A percentile compares a stretch with the other conserved stretches of the same genome.
phyloP scores from a whole-genome alignment of 2,329 filamentous ascomycete species.

The Penicillium sp. region DNA sequence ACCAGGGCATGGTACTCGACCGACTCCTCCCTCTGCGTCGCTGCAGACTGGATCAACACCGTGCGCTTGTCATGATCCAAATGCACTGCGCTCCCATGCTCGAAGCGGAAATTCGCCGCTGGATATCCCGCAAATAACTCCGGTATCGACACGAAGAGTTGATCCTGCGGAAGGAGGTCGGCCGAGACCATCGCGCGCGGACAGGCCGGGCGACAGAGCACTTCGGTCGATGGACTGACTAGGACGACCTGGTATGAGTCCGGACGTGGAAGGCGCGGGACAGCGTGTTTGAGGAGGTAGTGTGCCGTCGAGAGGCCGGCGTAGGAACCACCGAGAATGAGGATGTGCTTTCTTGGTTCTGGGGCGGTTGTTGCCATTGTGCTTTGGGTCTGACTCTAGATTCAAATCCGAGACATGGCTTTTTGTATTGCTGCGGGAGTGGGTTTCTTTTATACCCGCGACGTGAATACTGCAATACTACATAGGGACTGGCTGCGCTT shows the following conservation, averaged over 20 bases:
- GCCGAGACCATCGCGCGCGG: conserved; percentile 7
- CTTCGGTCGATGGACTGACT: conserved; percentile 2
- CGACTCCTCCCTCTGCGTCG: neutral
- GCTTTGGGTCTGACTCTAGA: no score
- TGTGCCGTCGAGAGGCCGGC: conserved; percentile 6
- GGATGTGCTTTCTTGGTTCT: no score
- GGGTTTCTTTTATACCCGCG: no score
- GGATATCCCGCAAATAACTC: neutral
- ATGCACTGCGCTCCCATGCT: neutral
- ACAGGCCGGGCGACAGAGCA: conserved; percentile 4
- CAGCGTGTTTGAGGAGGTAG: conserved; percentile 6
- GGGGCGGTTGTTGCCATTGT: no score
- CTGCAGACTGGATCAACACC: neutral
- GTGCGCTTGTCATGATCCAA: conserved; percentile 1
- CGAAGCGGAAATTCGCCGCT: neutral
- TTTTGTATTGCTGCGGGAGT: no score
- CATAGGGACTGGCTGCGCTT: no score
- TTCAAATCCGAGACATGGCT: no score
- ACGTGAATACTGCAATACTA: no score
- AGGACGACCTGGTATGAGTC: neutral
- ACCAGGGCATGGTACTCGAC: conserved; percentile 48
- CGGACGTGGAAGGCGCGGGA: neutral
- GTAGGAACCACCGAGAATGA: conserved; percentile 8
- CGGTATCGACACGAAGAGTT: conserved; percentile 5
- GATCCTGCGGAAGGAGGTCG: conserved; percentile 3